Conservation (phyloP, 1,284 basidiomycete genomes). For the Cystobasidium sp. region DNA sequence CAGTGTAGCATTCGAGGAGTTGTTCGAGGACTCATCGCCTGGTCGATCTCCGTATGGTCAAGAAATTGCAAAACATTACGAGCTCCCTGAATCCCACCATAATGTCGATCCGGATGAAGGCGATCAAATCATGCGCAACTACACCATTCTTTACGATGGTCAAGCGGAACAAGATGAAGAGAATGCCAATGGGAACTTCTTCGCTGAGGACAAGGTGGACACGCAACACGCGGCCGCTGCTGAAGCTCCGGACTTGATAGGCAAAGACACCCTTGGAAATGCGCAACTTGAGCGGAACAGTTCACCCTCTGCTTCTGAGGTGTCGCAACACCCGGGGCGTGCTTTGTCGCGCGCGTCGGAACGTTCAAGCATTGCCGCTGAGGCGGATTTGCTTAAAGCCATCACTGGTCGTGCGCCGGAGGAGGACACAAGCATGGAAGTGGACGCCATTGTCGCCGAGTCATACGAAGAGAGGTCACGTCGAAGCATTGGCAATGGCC, state of each 20-base stretch:
- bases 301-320: no score
- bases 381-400: no score
- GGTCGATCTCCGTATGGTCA: neutral
- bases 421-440: slow-evolving; percentile 9
- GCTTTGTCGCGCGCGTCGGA: no score
- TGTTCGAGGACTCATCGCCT: neutral
- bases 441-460: slow-evolving; percentile 13
- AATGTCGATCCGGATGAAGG: neutral
- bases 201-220: neutral
- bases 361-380: no score
- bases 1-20: slow-evolving; percentile 13
- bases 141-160: slow-evolving; percentile 15
- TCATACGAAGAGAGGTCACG: neutral
- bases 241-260: neutral
- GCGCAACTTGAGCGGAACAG: neutral
- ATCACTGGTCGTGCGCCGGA: no score
- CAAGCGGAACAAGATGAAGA: neutral
- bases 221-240: neutral
- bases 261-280: neutral
- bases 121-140: neutral
- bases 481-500: no score
- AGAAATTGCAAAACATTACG: neutral
- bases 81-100: neutral
- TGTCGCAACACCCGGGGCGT: no score
- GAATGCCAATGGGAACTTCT: neutral